Percentiles rank a stretch among this genome's conserved stretches.
These are phyloP conservation scores for Dictyostelium intermedium DNA, from an alignment of 78 protist species.

Conservation along the genomic window DNA sequence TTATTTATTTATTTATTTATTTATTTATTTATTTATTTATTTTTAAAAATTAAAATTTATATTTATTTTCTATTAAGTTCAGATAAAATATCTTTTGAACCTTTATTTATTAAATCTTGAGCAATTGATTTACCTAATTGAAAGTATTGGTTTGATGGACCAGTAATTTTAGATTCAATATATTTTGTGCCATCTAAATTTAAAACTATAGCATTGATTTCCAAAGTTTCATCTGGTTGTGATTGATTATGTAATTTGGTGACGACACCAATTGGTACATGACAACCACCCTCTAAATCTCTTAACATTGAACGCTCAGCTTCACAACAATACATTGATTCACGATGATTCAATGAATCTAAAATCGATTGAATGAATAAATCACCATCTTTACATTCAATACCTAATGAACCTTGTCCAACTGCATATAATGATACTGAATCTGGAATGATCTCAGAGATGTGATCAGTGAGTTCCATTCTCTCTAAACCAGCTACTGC, in stretches of 20 bases:
- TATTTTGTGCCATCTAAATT: constrained; percentile 69
- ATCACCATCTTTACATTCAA: constrained; percentile 76
- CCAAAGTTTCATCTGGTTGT: background rate
- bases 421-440: constrained; percentile 81
- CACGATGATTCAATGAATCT: constrained; percentile 6
- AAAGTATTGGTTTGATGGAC: background rate
- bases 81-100: constrained; percentile 50
- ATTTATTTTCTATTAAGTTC: background rate
- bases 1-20: background rate
- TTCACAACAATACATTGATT: constrained; percentile 19
- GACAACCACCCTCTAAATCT: constrained; percentile 87
- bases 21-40: background rate
- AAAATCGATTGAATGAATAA: constrained; percentile 19
- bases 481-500: constrained; percentile 89
- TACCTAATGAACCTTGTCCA: constrained; percentile 88
- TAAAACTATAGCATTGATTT: constrained; percentile 51
- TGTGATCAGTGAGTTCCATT: constrained; percentile 44
- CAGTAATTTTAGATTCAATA: background rate
- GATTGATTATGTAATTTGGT: constrained; percentile 1
- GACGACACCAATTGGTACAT: constrained; percentile 86
- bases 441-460: constrained; percentile 56
- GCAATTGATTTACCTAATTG: constrained; percentile 41
- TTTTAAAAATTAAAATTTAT: no score
- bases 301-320: constrained; percentile 83
- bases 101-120: constrained; percentile 13